These are phyloP conservation scores for Setaria italica DNA, from an alignment of 202 grass and related monocot species.

Conservation along the genomic window DNA sequence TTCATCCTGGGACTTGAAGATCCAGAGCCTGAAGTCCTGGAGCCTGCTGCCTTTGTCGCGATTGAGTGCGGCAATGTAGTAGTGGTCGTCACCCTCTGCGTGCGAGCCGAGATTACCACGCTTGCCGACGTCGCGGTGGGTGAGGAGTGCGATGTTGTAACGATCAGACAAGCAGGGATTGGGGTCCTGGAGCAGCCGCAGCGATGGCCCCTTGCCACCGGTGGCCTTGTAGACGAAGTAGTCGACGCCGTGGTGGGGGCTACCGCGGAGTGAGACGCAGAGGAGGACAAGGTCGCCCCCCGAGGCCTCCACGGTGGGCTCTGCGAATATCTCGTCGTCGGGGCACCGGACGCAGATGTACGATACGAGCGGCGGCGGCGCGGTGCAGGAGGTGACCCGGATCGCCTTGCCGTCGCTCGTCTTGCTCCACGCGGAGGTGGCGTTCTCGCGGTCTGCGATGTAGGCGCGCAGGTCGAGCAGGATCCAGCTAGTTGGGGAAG, in stretches of 20 bases:
- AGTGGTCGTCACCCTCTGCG: too few species aligned
- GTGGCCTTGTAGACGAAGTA: too few species aligned
- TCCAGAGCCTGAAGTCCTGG: background rate
- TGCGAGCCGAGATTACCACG: background rate
- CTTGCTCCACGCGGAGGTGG: background rate
- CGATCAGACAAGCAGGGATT: background rate
- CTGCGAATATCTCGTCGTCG: background rate
- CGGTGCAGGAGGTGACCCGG: conserved; percentile 1
- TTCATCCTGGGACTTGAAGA: background rate
- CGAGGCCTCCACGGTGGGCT: background rate
- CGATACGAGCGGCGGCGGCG: conserved; percentile 16
- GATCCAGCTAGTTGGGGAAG: background rate
- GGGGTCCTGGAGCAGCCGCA: background rate
- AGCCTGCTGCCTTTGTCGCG: too few species aligned
- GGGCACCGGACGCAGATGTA: background rate
- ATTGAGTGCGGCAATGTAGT: too few species aligned
- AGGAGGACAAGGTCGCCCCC: background rate
- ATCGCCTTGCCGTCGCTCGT: background rate
- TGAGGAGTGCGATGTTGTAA: background rate
- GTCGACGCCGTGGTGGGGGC: background rate
- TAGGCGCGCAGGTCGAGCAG: background rate
- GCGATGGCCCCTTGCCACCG: background rate
- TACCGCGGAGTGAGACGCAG: background rate
- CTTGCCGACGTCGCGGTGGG: background rate
- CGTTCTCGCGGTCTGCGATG: background rate